Evolutionary conservation across 345 rosid species (phyloP), one percentile per base, ranked within the genome.

Genomic region (Angophora floribunda): DNA sequence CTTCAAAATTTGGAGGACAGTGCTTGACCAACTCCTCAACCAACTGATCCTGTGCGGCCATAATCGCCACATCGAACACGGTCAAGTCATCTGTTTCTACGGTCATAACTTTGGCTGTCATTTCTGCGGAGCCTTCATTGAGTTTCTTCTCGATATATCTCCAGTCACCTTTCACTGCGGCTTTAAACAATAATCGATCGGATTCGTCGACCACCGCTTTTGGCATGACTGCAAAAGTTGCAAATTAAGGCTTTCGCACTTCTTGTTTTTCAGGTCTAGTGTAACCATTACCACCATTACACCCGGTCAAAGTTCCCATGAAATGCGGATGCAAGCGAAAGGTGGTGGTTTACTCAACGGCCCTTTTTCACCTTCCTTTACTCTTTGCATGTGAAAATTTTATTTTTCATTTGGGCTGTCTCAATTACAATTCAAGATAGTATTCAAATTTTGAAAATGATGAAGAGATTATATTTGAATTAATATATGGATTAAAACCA

Each of bases 111-210:
- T 3, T 6, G 32, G 15, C 14, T 5, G 0, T 61, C 67, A 61
- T 28, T 28, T 15, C 32, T 12, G 32, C 6, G 15, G 0, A 0
- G 32, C 12, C 0, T 12, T 3, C 0, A 12, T 12, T 28, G 67
- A 61, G 67, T 15, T 4, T 26, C 30, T 5, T 59, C 30, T 26
- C 30, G 30, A 28, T 61, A 1, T 28, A 0, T 61, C 28, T 28
- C 67, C 67, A 61, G 12, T 61, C 16, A 26, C 67, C 67, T 61
- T 11, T 26, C 67, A 3, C 7, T 61, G 32, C 15, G 32, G 67
- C 67, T 61, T 28, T 6, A 61, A 61, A 61, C 15, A n/a, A 12
- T 11, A 0, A 5, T 61, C 67, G 67, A 26, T 26, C 0, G 15
- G 5, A 6, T 3, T 28, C 3, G 3, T 26, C 12, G 67, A 26